Conservation (phyloP, 2,329 filamentous ascomycete species). For the Cytospora paraplurivora region DNA sequence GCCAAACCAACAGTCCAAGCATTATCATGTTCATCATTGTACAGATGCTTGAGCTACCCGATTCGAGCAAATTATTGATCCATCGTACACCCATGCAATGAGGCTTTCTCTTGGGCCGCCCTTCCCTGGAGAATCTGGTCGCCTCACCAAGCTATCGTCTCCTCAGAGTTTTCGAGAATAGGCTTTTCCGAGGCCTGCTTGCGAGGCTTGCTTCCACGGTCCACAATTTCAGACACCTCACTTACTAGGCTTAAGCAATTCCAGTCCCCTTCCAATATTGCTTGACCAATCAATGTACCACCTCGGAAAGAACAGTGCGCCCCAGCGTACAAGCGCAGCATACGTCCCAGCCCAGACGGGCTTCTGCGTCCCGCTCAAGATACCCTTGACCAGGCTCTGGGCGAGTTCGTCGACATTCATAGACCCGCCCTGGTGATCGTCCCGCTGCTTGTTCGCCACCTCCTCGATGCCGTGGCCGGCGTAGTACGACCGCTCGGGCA, state of each 20-base stretch:
- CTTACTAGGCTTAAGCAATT: conserved; percentile 3
- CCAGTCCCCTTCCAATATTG: conserved; percentile 11
- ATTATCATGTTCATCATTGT: too few relatives aligned
- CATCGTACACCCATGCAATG: too few relatives aligned
- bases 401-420: conserved; percentile 19
- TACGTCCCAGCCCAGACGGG: conserved; percentile 15
- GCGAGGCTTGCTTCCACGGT: neutral
- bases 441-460: conserved; percentile 12
- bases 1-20: too few relatives aligned
- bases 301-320: conserved; percentile 6
- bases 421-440: conserved; percentile 4
- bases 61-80: too few relatives aligned
- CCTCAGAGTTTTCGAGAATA: too few relatives aligned
- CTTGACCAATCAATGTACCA: conserved; percentile 20
- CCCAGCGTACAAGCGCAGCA: conserved; percentile 13
- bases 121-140: too few relatives aligned
- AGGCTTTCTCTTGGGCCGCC: too few relatives aligned
- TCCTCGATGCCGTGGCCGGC: neutral
- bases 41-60: too few relatives aligned
- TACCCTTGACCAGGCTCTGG: conserved; percentile 10
- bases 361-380: conserved; percentile 3
- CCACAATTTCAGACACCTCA: neutral
- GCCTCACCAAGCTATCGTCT: too few relatives aligned
- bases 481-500: conserved; percentile 16
- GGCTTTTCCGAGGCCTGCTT: neutral